Conservation (phyloP, 2,329 filamentous ascomycete species). For the Eurotiales sp. region DNA sequence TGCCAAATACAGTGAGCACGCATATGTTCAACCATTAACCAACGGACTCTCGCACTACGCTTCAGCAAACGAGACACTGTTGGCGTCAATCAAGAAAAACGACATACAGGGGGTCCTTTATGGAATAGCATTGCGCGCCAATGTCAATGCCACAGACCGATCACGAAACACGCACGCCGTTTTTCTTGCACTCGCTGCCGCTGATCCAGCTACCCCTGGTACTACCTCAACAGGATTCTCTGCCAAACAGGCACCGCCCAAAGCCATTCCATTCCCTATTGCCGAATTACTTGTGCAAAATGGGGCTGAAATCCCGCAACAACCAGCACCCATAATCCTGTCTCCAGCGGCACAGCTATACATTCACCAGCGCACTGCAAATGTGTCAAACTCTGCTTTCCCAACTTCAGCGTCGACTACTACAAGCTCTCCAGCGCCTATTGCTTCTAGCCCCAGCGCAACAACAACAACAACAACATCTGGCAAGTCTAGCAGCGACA, state of each 20-base stretch:
- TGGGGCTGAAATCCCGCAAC: slow-evolving; percentile 76
- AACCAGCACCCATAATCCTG: slow-evolving; percentile 76
- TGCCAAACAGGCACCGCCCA: slow-evolving; percentile 33
- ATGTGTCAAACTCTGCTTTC: slow-evolving; percentile 19
- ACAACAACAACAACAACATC: too few relatives aligned
- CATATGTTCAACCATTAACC: slow-evolving; percentile 72
- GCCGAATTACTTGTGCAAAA: slow-evolving; percentile 92
- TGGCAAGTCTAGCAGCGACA: slow-evolving; percentile 59
- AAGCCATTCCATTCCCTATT: slow-evolving; percentile 70
- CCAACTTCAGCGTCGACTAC: slow-evolving; percentile 4
- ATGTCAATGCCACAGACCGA: slow-evolving; percentile 80
- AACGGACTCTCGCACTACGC: slow-evolving; percentile 70
- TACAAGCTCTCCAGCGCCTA: background rate
- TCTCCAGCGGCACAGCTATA: slow-evolving; percentile 77
- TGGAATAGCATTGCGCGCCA: slow-evolving; percentile 78
- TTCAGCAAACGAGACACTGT: slow-evolving; percentile 78
- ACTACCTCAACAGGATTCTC: slow-evolving; percentile 22
- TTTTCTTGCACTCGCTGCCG: slow-evolving; percentile 86
- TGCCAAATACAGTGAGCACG: slow-evolving; percentile 82
- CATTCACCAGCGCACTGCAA: slow-evolving; percentile 67
- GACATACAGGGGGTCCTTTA: slow-evolving; percentile 93
- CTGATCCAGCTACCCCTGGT: slow-evolving; percentile 77
- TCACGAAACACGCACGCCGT: slow-evolving; percentile 84
- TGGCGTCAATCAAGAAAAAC: slow-evolving; percentile 93
- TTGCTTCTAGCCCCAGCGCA: background rate